These are phyloP conservation scores for Heritiera littoralis DNA, from an alignment of 345 rosid genomes.

Conservation along the genomic window DNA sequence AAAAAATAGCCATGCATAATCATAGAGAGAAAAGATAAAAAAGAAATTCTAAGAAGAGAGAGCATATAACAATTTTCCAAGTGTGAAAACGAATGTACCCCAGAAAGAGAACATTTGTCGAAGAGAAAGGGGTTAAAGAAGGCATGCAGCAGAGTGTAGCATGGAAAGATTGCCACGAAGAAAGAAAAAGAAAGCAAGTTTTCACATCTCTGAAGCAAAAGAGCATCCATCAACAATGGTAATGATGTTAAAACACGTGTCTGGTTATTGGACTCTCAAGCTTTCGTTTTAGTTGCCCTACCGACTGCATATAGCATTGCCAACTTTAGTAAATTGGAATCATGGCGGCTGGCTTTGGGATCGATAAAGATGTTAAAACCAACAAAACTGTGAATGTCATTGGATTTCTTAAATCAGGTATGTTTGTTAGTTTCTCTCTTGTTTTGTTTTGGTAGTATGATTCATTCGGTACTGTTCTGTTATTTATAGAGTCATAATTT, in stretches of 20 bases:
- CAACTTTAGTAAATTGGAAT: conserved; percentile 6
- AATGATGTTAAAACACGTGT: not conserved
- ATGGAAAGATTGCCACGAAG: not conserved
- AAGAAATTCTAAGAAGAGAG: not conserved
- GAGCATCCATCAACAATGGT: not conserved
- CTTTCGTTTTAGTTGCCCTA: not conserved
- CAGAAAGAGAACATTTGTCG: not conserved
- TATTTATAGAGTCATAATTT: too few species aligned
- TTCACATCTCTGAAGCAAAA: conserved; percentile 13
- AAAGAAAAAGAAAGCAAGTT: not conserved
- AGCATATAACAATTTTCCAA: not conserved
- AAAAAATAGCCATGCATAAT: not conserved
- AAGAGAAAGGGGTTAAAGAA: not conserved
- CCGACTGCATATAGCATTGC: not conserved
- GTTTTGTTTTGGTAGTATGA: not conserved
- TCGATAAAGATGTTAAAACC: not conserved
- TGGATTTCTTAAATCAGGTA: not conserved
- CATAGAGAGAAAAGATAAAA: not conserved
- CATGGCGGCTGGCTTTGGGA: not conserved
- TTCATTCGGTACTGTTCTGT: too few species aligned
- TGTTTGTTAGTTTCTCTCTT: not conserved
- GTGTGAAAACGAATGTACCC: not conserved
- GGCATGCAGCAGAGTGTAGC: too few species aligned
- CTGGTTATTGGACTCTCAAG: not conserved
- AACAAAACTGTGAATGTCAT: not conserved